Conservation (phyloP, 2,329 filamentous ascomycete species). For the Ustulina deusta region DNA sequence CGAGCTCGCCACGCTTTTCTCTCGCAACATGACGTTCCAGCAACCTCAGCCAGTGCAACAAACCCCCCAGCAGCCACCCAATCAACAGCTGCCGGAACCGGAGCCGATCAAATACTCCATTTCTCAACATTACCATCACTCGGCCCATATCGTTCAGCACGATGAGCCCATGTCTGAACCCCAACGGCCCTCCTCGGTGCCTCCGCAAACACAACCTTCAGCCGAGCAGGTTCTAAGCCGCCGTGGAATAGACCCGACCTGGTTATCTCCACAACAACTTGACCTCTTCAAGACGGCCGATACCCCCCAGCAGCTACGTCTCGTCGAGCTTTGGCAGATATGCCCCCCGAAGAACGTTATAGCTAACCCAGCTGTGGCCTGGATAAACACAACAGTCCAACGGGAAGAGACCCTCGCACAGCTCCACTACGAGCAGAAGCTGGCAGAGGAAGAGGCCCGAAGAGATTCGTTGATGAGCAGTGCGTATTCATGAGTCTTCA, state of each 20-base stretch:
- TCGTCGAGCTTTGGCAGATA: conserved; percentile 88
- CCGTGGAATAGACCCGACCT: conserved; percentile 76
- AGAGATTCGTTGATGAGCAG: conserved; percentile 58
- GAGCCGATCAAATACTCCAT: conserved; percentile 75
- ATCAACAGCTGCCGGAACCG: conserved; percentile 49
- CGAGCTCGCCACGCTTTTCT: conserved; percentile 84
- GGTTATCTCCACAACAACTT: conserved; percentile 79
- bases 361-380: conserved; percentile 66
- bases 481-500: neutral
- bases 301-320: conserved; percentile 75
- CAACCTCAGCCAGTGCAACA: conserved; percentile 51
- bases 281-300: conserved; percentile 83
- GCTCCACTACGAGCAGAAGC: conserved; percentile 68
- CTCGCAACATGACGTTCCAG: conserved; percentile 77
- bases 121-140: conserved; percentile 87
- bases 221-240: conserved; percentile 70
- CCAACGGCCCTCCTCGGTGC: conserved; percentile 63
- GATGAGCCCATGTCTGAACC: conserved; percentile 52
- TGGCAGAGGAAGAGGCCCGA: conserved; percentile 59
- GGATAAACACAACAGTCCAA: conserved; percentile 65
- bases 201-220: conserved; percentile 61
- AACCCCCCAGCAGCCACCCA: conserved; percentile 48
- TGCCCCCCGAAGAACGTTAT: conserved; percentile 73
- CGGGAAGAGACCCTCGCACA: conserved; percentile 70
- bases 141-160: conserved; percentile 71